Evolutionary conservation across 495 filamentous ascomycete genomes (phyloP), one percentile per base, ranked within the genome.

Genomic region (Penicillium samsonianum): DNA sequence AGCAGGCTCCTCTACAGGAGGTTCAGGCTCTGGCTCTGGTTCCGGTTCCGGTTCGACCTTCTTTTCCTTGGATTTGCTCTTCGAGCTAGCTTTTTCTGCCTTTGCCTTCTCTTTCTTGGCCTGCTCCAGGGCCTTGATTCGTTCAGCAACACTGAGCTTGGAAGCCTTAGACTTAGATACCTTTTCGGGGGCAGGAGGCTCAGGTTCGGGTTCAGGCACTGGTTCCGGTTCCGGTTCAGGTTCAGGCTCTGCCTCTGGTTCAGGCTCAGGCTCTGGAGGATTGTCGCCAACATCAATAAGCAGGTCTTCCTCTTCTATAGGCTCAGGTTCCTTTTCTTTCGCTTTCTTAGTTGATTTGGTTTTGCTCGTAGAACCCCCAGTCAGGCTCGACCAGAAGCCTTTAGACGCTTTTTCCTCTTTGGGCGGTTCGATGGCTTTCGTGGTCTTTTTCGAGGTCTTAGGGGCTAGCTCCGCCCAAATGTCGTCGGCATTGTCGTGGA

Each of bases 351-450:
- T 71, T 7, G 64, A 47, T 43, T 68, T 68, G 5, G 56, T 16
- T 40, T 68, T 65, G 9, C 38, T 62, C 7, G 73, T 59, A 10
- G 76, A 71, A 26, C 61, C 70, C 6, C 74, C 75, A 14, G 65
- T 69, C 5, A 78, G 67, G 42, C 61, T 67, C 40, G 75, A 73
- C 80, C 80, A 83, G 55, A 80, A 81, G 11, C 75, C 71, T 63
- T 68, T 75, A 2, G 70, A 64, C 12, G 75, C 65, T 31, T 68
- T 58, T 50, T 68, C 58, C 58, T 73, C 66, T 45, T 76, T 73
- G n/a, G 60, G 54, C 17, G 68, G 35, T 25, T 76, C 71, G 49
- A 74, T 64, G 9, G 57, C 53, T 60, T 74, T 78, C 0, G 42
- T 37, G 11, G 57, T 53, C 40, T 69, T 67, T 53, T 77, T 79